Evolutionary conservation across 495 filamentous ascomycete species (phyloP).

Genomic region (Aspergillus ellipticus): DNA sequence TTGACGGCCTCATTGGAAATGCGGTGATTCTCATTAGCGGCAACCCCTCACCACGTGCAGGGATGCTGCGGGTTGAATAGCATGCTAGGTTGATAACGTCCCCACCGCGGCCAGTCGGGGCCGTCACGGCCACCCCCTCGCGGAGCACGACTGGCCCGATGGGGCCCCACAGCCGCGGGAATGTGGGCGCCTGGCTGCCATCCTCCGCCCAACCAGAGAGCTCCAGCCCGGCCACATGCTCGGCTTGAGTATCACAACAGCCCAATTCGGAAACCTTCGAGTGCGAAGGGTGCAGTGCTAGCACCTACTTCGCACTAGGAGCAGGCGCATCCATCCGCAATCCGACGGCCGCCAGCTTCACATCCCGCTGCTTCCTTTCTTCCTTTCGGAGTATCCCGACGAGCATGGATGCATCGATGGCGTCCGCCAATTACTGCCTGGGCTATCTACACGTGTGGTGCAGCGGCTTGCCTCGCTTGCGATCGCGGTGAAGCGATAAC

Average conservation of each 20-base stretch:
- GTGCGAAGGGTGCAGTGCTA: too few relatives aligned
- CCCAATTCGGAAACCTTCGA: too few relatives aligned
- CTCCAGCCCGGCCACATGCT: background rate
- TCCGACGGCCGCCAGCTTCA: too few relatives aligned
- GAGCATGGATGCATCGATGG: too few relatives aligned
- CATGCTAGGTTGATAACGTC: too few relatives aligned
- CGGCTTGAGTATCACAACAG: background rate
- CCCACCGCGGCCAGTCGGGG: background rate
- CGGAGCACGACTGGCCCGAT: too few relatives aligned
- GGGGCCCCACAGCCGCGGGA: background rate
- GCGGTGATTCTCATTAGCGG: background rate
- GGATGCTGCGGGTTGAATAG: background rate
- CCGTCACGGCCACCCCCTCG: too few relatives aligned
- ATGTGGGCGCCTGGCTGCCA: background rate
- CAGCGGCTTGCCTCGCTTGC: background rate
- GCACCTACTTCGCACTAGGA: too few relatives aligned
- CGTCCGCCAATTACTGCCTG: background rate
- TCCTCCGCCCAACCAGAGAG: background rate
- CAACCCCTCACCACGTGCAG: background rate
- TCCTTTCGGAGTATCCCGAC: too few relatives aligned
- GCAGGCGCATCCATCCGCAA: too few relatives aligned
- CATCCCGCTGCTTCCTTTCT: too few relatives aligned
- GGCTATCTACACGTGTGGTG: background rate
- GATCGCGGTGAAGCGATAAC: background rate
- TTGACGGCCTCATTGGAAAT: background rate